Percentiles rank a stretch among this genome's conserved stretches.
Conservation (phyloP, 73 alveolate species). For the Symbiodinium natans region DNA sequence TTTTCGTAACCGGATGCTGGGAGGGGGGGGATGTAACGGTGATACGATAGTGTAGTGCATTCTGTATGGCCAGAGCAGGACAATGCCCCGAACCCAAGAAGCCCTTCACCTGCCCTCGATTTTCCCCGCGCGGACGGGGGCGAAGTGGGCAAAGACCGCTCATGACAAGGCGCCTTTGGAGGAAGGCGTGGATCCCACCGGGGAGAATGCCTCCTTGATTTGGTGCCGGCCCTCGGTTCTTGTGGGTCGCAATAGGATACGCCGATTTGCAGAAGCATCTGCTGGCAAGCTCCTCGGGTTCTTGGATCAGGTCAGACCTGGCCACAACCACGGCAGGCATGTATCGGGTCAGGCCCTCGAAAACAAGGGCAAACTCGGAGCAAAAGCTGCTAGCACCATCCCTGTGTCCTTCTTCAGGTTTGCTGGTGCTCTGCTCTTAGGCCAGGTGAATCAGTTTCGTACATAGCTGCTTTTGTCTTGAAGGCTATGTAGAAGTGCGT, state of each 20-base stretch:
- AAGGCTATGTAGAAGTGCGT: neutral
- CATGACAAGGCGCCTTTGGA: conserved; percentile 50
- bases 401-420: too few species aligned
- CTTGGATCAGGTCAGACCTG: conserved; percentile 39
- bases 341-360: conserved; percentile 23
- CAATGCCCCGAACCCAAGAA: too few species aligned
- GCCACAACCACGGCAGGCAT: conserved; percentile 84
- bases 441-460: neutral
- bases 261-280: too few species aligned
- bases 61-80: too few species aligned
- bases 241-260: too few species aligned
- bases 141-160: neutral
- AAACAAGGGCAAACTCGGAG: neutral
- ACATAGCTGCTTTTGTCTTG: too few species aligned
- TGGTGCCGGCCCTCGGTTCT: neutral
- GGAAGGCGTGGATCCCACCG: conserved; percentile 69
- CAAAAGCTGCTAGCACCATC: too few species aligned
- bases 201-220: conserved; percentile 70
- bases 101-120: too few species aligned
- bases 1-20: too few species aligned
- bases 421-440: conserved; percentile 90
- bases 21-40: too few species aligned
- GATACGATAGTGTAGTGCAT: too few species aligned
- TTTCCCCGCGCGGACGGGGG: too few species aligned
- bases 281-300: neutral